Evolutionary conservation across 2,329 filamentous ascomycete genomes (phyloP), one percentile per base, ranked within the genome.

Genomic region (Aspergillus alliaceus): DNA sequence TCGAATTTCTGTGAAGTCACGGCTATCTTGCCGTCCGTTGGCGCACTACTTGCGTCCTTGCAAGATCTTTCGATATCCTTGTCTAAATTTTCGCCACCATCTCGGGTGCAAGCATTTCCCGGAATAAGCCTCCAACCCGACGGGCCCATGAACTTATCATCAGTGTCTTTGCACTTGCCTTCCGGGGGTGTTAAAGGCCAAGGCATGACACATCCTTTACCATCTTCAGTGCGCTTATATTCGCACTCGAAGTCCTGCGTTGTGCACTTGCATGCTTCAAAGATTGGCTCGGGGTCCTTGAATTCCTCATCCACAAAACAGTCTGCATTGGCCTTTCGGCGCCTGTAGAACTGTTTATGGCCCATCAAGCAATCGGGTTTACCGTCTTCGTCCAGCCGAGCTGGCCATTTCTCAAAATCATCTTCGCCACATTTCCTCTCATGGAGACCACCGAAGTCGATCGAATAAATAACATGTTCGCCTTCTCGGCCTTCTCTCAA

Each of bases 41-140:
- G 61, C 2, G 59, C 31, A 85, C 85, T 42, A 79, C 78, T 47
- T 15, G 80, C 77, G 59, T 95, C 90, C 15, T 83, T 83, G 76
- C 95, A 99, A 57, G 89, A 84, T 59, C 87, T 84, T 64, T 96
- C 87, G 14, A 91, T 83, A n/a, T 81, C 77, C 53, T 88, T 83
- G 65, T 92, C 90, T 67, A 90, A 87, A 63, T 90, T 84, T 49
- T 80, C 75, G 37, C 86, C 88, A 14, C 78, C 82, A 12, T 78
- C 72, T 47, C 84, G 79, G 64, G 86, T 84, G 74, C 90, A 93
- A 24, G 83, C 84, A 71, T 93, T 89, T 25, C 90, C 90, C 0
- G 95, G 93, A 59, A 99, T 98, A 64, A 93, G 82, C 58, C 93
- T 87, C 85, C 91, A 99, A 25, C 95, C 95, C 29, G 93, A 96